Evolutionary conservation across 192 early-diverging fungal genomes (phyloP).

Genomic region (Coemansia javaensis): DNA sequence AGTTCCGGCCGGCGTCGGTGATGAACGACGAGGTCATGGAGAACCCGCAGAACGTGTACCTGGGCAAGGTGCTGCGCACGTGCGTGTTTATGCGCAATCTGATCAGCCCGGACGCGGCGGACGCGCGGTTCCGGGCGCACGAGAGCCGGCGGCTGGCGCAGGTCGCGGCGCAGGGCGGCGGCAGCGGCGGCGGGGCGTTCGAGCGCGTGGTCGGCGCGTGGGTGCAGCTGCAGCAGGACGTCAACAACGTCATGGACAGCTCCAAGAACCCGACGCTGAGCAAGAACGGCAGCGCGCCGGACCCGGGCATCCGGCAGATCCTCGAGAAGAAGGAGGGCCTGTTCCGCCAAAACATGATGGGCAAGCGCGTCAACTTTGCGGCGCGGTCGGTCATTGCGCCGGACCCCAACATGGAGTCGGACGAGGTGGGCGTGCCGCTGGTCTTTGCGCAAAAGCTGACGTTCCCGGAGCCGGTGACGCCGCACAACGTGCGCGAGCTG

Average conservation of each 20-base stretch:
- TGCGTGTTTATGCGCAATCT: constrained; percentile 64
- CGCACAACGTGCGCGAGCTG: constrained; percentile 90
- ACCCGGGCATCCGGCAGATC: constrained; percentile 91
- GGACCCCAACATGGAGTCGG: constrained; percentile 95
- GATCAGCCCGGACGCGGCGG: constrained; percentile 19
- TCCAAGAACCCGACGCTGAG: constrained; percentile 72
- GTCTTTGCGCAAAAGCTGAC: constrained; percentile 94
- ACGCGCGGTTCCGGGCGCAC: too few species aligned
- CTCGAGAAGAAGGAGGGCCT: constrained; percentile 99
- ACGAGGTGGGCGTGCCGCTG: constrained; percentile 96
- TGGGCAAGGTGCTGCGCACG: constrained; percentile 78
- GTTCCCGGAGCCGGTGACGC: constrained; percentile 96
- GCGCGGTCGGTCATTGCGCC: constrained; percentile 97
- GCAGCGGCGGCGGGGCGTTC: constrained; percentile 15
- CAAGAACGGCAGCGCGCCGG: constrained; percentile 59
- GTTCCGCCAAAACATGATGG: constrained; percentile 99
- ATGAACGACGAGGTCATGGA: constrained; percentile 88
- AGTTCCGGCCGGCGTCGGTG: constrained; percentile 89
- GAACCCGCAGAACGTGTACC: constrained; percentile 90
- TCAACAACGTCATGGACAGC: constrained; percentile 92
- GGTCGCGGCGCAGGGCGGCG: constrained; percentile 17
- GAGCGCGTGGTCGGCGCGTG: constrained; percentile 54
- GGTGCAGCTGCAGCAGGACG: constrained; percentile 81
- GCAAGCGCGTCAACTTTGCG: constrained; percentile 99
- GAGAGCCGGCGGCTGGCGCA: constrained; percentile 16